Evolutionary conservation across 2,329 filamentous ascomycete genomes (phyloP), one percentile per base, ranked within the genome.

Genomic region (Thielaviopsis populi): DNA sequence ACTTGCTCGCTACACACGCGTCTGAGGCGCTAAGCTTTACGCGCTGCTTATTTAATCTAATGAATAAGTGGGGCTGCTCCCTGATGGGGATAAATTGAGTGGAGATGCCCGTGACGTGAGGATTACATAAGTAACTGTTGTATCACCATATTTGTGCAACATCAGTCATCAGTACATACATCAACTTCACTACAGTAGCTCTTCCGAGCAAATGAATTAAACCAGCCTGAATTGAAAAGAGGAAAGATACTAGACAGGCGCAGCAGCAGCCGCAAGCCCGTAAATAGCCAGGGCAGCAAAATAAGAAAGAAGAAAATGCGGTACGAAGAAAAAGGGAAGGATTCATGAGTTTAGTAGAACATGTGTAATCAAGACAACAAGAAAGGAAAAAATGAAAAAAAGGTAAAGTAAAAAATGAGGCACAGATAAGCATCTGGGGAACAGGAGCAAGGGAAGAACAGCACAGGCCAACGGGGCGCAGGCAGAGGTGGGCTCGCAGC

Each of bases 281-380:
- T n/a, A 19, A 33, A 30, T n/a, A 13, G n/a, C 27, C 1, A 56
- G 2, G 1, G 1, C 15, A 37, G 13, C 8, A 56, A 37, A 2
- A 37, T 27, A 1, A 42, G n/a, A 2, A 41, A 27, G 1, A 5
- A 24, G 43, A 22, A 19, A 50, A 17, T 27, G 2, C 11, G 10
- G 17, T 8, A 13, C 13, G n/a, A 24, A 50, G 17, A 30, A 40
- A 4, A 53, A 54, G 22, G n/a, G 19, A 61, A n/a, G 37, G 48
- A 41, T 54, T 56, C 53, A 56, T 56, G 53, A 56, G 27, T 56
- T 33, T 33, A 56, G 24, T 56, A 56, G 27, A 56, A 33, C 53
- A 56, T 56, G 24, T 42, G 42, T 40, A 40, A 62, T 33, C n/a
- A 62, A 30, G 50, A 62, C 27, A 54, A 56, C 27, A 54, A 56